Conservation (phyloP, 345 rosid species). For the Zanthoxylum bungeanum region DNA sequence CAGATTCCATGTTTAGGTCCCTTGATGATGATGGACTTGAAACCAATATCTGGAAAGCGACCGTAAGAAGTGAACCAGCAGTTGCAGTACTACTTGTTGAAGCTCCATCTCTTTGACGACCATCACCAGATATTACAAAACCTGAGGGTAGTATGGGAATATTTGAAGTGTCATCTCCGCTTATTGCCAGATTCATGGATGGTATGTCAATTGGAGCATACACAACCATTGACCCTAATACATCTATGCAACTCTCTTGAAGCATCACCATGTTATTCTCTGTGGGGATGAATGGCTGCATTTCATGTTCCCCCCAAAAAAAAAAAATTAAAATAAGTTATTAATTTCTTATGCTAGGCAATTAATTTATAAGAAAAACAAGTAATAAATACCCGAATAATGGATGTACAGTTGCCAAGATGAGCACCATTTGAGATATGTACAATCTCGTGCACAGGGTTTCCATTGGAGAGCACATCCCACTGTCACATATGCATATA, state of each 20-base stretch:
- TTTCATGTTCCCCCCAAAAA: not conserved
- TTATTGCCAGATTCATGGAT: conserved; percentile 28
- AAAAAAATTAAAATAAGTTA: not conserved
- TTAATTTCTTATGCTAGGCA: too few species aligned
- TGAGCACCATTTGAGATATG: conserved; percentile 37
- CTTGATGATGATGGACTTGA: conserved; percentile 19
- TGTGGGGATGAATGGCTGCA: conserved; percentile 24
- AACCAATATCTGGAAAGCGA: conserved; percentile 59
- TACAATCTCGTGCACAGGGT: conserved; percentile 41
- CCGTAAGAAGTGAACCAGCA: conserved; percentile 50
- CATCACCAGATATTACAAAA: conserved; percentile 51
- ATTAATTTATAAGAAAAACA: too few species aligned
- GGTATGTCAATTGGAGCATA: conserved; percentile 55
- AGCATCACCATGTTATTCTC: conserved; percentile 45
- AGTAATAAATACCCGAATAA: conserved; percentile 39
- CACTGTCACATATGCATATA: conserved; percentile 63
- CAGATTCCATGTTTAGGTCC: conserved; percentile 35
- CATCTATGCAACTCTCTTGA: conserved; percentile 59
- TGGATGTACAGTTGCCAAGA: conserved; percentile 45
- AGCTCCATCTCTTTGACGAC: conserved; percentile 18
- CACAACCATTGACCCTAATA: conserved; percentile 43
- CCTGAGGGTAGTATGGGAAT: conserved; percentile 77
- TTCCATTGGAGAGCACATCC: conserved; percentile 56
- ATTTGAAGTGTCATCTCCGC: conserved; percentile 27
- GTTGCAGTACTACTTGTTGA: not conserved